Evolutionary conservation across 306 rosid genomes (phyloP).

Genomic region (Rosa multiflora): DNA sequence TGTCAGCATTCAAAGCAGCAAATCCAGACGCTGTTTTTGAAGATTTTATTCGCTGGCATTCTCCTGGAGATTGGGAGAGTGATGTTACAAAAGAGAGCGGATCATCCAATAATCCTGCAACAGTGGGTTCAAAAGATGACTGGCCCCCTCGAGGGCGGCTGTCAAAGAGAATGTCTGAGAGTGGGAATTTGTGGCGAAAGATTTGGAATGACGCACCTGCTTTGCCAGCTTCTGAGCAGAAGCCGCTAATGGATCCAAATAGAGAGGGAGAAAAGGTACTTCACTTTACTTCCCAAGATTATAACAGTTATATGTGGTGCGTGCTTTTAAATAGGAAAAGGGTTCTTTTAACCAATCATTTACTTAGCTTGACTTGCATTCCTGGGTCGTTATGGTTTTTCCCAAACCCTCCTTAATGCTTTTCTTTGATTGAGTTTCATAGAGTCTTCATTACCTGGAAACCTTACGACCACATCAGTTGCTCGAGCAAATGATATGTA

Average conservation of each 20-base stretch:
- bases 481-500: slow-evolving; percentile 90
- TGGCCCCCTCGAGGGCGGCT: slow-evolving; percentile 88
- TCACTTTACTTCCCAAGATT: neutral
- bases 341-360: slow-evolving; percentile 9
- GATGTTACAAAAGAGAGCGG: slow-evolving; percentile 34
- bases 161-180: slow-evolving; percentile 95
- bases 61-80: slow-evolving; percentile 96
- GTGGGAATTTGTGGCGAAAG: slow-evolving; percentile 87
- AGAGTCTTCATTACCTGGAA: slow-evolving; percentile 96
- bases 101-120: slow-evolving; percentile 38
- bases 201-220: slow-evolving; percentile 76
- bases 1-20: slow-evolving; percentile 98
- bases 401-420: slow-evolving; percentile 9
- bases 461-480: slow-evolving; percentile 75
- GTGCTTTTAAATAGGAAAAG: neutral
- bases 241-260: slow-evolving; percentile 85
- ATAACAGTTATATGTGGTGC: neutral
- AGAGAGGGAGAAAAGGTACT: slow-evolving; percentile 96
- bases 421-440: slow-evolving; percentile 21
- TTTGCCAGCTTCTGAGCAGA: slow-evolving; percentile 83
- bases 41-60: slow-evolving; percentile 99
- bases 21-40: slow-evolving; percentile 91
- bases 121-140: slow-evolving; percentile 37
- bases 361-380: slow-evolving; percentile 20
- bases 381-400: neutral